Base-by-base conservation (phyloP, 225 moss, liverwort and hornwort species). In the Pseudoscleropodium purum region DNA sequence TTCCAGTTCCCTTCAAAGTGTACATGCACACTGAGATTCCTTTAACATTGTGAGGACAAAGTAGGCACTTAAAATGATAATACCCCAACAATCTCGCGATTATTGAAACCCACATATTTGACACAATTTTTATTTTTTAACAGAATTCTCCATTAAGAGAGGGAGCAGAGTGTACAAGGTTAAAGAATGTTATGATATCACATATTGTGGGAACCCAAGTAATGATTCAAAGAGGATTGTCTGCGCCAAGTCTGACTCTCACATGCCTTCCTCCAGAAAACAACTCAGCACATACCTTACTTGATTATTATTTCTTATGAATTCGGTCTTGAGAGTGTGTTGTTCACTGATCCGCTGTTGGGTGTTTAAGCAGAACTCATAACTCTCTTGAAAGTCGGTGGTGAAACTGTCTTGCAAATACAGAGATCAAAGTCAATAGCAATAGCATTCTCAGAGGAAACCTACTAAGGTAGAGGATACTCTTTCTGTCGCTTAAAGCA, bases 381-480 rank as follows among this genome's bases (percentile, higher is more conserved):
- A 92, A 77, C 77, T 94, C 43, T 94, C 94, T 62, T 88, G 90
- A 81, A 96, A 95, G 79, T 96, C 81, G n/a, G 94, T 98, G 78
- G 85, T 87, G 84, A 98, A 93, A 90, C 97, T 98, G 96, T 31
- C 37, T 91, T 84, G 89, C 75, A 83, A 52, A 91, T 67, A 78
- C 49, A 74, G 31, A 87, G 54, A 87, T n/a, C 65, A 37, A 66
- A 82, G 73, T 19, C 60, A 84, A 62, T 29, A 64, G 65, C 23
- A 90, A 54, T 52, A 83, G 33, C 29, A 82, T 85, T 43, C 45
- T 86, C 47, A 34, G 60, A 37, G 59, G 49, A 52, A 84, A 65
- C 49, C 36, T 81, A 41, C 56, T 34, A n/a, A 54, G 51, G 30
- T 37, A 79, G 79, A 67, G 79, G 79, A 67, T 19, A 43, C 30